phyloP scores from a whole-genome alignment of 2,329 filamentous ascomycete genomes.

The Exophiala aquamarina region DNA sequence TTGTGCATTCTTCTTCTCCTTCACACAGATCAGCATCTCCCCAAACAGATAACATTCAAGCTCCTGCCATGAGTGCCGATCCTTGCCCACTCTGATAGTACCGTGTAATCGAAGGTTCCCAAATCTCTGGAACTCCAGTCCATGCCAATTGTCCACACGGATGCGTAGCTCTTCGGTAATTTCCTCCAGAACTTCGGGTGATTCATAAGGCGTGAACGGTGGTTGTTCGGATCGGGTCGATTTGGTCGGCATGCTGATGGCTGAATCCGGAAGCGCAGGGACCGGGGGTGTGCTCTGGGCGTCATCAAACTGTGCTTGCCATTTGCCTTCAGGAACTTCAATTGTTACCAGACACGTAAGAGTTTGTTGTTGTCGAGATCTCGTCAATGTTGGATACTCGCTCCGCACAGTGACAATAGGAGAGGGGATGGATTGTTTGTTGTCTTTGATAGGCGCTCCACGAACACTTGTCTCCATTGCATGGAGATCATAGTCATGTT shows the following conservation, averaged over 20 bases:
- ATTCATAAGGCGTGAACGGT: conserved; percentile 56
- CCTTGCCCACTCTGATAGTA: conserved; percentile 89
- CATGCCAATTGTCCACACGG: conserved; percentile 98
- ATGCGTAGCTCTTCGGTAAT: conserved; percentile 80
- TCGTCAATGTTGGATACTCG: conserved; percentile 91
- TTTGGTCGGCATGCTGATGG: conserved; percentile 44
- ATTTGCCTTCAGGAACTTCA: conserved; percentile 89
- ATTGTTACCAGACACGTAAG: conserved; percentile 92
- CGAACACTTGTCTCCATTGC: conserved; percentile 86
- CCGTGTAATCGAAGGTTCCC: conserved; percentile 89
- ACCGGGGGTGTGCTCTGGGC: conserved; percentile 56
- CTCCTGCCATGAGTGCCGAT: conserved; percentile 95
- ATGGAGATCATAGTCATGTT: conserved; percentile 93
- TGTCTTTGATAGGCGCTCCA: conserved; percentile 66
- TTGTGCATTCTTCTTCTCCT: conserved; percentile 79
- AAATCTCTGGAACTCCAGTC: conserved; percentile 81
- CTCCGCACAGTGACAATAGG: conserved; percentile 93
- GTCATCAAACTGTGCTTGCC: conserved; percentile 82
- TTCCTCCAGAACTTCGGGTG: conserved; percentile 73
- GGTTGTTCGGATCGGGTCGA: conserved; percentile 30
- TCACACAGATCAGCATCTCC: conserved; percentile 99
- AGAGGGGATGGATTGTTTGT: conserved; percentile 83
- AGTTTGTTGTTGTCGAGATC: conserved; percentile 90
- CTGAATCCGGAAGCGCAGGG: conserved; percentile 49
- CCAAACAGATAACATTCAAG: conserved; percentile 95